A percentile compares a stretch with the other conserved stretches of the same genome.
phyloP scores from a whole-genome alignment of 768 basidiomycete species.

The Xerocomus spinulosus region DNA sequence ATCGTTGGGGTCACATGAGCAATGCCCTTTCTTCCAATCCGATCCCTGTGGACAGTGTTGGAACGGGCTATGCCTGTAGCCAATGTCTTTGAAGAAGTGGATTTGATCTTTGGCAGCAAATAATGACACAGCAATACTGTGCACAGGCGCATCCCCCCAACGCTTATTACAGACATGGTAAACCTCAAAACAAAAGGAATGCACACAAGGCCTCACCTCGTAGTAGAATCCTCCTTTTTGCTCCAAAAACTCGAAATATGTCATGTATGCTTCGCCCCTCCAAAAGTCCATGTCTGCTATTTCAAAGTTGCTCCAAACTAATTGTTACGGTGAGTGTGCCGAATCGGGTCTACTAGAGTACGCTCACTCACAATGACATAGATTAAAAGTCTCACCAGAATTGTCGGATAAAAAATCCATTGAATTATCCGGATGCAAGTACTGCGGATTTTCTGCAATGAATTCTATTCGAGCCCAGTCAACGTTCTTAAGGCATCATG shows the following conservation, averaged over 20 bases:
- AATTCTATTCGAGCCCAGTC: slow-evolving; percentile 46
- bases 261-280: slow-evolving; percentile 75
- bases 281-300: slow-evolving; percentile 83
- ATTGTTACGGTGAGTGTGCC: background rate
- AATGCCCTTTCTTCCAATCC: slow-evolving; percentile 73
- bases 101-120: slow-evolving; percentile 87
- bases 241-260: slow-evolving; percentile 83
- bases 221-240: slow-evolving; percentile 83
- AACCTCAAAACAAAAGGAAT: background rate
- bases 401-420: slow-evolving; percentile 65
- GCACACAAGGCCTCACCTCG: slow-evolving; percentile 44
- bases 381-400: slow-evolving; percentile 57
- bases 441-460: slow-evolving; percentile 48
- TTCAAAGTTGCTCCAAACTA: slow-evolving; percentile 94
- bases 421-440: slow-evolving; percentile 53
- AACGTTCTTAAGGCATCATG: slow-evolving; percentile 30
- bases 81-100: slow-evolving; percentile 94
- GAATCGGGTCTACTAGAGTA: background rate
- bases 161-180: slow-evolving; percentile 40
- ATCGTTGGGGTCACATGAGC: slow-evolving; percentile 74
- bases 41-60: slow-evolving; percentile 84
- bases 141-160: slow-evolving; percentile 94
- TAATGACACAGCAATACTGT: slow-evolving; percentile 86
- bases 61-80: slow-evolving; percentile 91
- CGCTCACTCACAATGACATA: slow-evolving; percentile 53